Percentiles rank a stretch among this genome's conserved stretches.
Evolutionary conservation across 306 rosid species (phyloP).

Genomic region (Prosopis cineraria): DNA sequence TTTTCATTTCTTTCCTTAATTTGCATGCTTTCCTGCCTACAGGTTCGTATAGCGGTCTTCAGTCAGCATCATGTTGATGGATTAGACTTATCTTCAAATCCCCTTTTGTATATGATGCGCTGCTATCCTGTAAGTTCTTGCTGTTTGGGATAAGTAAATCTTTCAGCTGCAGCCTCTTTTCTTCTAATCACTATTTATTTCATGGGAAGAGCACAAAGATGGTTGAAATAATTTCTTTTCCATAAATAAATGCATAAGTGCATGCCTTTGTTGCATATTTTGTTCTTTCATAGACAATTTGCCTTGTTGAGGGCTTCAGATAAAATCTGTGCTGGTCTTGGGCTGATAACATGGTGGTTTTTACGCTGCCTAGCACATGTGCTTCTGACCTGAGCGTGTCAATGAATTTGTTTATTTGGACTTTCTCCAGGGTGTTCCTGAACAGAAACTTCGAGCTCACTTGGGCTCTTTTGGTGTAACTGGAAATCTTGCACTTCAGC

Average conservation of each 20-base stretch:
- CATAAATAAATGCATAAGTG: neutral
- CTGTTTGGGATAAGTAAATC: slow-evolving; percentile 9
- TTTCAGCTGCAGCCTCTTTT: slow-evolving; percentile 6
- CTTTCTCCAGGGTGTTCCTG: slow-evolving; percentile 89
- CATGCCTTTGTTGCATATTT: slow-evolving; percentile 17
- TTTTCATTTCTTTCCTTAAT: slow-evolving; percentile 37
- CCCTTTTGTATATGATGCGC: slow-evolving; percentile 97
- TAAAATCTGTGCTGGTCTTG: slow-evolving; percentile 18
- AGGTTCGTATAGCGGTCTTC: slow-evolving; percentile 99
- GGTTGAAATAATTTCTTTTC: slow-evolving; percentile 5
- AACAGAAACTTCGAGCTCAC: slow-evolving; percentile 95
- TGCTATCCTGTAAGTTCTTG: slow-evolving; percentile 90
- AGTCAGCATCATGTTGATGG: slow-evolving; percentile 99
- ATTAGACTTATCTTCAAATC: slow-evolving; percentile 92
- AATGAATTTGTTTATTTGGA: slow-evolving; percentile 31
- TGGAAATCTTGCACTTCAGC: slow-evolving; percentile 99
- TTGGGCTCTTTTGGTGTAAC: slow-evolving; percentile 97
- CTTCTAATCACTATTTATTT: slow-evolving; percentile 19
- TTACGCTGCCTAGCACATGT: slow-evolving; percentile 9
- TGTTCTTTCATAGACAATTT: slow-evolving; percentile 1
- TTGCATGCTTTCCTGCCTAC: slow-evolving; percentile 29
- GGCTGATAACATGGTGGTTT: neutral
- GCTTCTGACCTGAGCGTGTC: slow-evolving; percentile 20
- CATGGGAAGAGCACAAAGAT: slow-evolving; percentile 27
- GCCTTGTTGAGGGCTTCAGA: neutral